These are phyloP conservation scores for Rhynchosporium secalis DNA, from an alignment of 2,329 filamentous ascomycete genomes.

Conservation along the genomic window DNA sequence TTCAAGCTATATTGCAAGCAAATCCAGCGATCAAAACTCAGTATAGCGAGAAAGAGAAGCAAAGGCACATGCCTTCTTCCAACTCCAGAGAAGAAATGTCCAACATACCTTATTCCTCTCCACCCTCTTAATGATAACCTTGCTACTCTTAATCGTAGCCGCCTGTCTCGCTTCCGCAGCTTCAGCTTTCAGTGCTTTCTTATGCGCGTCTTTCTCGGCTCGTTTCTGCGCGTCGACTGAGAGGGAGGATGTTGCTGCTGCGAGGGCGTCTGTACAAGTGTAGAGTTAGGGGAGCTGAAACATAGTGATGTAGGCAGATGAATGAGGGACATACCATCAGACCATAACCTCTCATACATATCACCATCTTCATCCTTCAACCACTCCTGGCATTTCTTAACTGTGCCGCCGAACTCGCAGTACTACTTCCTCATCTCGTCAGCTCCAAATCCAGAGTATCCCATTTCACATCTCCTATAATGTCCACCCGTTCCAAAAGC, in stretches of 20 bases:
- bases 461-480: too few relatives aligned
- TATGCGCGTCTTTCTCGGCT: slow-evolving; percentile 91
- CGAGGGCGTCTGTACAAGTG: slow-evolving; percentile 64
- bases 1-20: not conserved
- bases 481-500: too few relatives aligned
- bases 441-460: slow-evolving; percentile 14
- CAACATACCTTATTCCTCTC: slow-evolving; percentile 76
- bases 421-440: slow-evolving; percentile 61
- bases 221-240: slow-evolving; percentile 91
- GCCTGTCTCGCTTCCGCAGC: slow-evolving; percentile 80
- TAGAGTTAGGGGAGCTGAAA: too few relatives aligned
- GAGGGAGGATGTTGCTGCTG: slow-evolving; percentile 80
- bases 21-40: too few relatives aligned
- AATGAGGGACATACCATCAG: slow-evolving; percentile 62
- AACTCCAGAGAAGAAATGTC: not conserved
- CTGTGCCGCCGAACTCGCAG: slow-evolving; percentile 96
- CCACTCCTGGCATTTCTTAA: slow-evolving; percentile 98
- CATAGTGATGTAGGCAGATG: not conserved
- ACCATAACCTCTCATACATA: slow-evolving; percentile 81
- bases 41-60: not conserved
- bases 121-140: slow-evolving; percentile 91
- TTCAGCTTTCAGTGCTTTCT: slow-evolving; percentile 94
- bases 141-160: slow-evolving; percentile 74
- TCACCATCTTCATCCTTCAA: slow-evolving; percentile 71
- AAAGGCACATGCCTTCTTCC: not conserved